A percentile compares a stretch with the other conserved stretches of the same genome.
These are phyloP conservation scores for Penicillium verrucosum DNA, from an alignment of 2,329 filamentous ascomycete genomes.

Conservation along the genomic window DNA sequence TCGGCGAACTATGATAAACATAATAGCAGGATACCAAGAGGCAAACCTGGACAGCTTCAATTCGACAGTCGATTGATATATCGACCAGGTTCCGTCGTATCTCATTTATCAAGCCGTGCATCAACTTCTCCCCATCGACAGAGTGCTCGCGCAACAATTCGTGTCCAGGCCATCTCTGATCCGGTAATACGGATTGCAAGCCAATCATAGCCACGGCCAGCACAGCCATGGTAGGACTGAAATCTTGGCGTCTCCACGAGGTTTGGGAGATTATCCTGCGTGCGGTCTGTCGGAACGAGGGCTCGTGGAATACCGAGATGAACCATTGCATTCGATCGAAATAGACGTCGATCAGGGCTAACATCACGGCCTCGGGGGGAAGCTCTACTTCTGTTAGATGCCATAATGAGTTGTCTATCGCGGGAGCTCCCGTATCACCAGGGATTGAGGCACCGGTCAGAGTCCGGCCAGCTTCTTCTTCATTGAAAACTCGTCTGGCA, in stretches of 20 bases:
- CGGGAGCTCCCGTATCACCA: slow-evolving; percentile 11
- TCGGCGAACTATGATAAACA: slow-evolving; percentile 20
- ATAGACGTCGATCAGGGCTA: slow-evolving; percentile 18
- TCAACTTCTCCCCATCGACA: slow-evolving; percentile 3
- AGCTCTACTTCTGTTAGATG: slow-evolving; percentile 14
- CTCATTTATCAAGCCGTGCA: slow-evolving; percentile 7
- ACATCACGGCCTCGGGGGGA: slow-evolving; percentile 15
- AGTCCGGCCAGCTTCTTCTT: slow-evolving; percentile 17
- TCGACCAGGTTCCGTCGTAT: slow-evolving; percentile 16
- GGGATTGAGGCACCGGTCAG: slow-evolving; percentile 15
- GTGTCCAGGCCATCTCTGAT: slow-evolving; percentile 16
- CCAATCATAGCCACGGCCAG: slow-evolving; percentile 18
- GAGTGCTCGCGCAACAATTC: slow-evolving; percentile 1
- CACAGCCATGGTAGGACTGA: slow-evolving; percentile 12
- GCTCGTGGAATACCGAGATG: slow-evolving; percentile 18
- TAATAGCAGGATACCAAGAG: slow-evolving; percentile 17
- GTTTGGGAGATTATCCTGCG: slow-evolving; percentile 8
- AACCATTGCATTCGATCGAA: slow-evolving; percentile 25
- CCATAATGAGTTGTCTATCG: slow-evolving; percentile 13
- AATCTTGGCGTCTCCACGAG: slow-evolving; percentile 17
- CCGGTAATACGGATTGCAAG: slow-evolving; percentile 17
- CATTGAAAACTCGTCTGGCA: slow-evolving; percentile 19
- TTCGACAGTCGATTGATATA: slow-evolving; percentile 17
- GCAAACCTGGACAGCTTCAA: slow-evolving; percentile 22
- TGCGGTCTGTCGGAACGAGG: slow-evolving; percentile 12